Base-by-base conservation (phyloP, 345 rosid species). In the Eucalyptus regnans region DNA sequence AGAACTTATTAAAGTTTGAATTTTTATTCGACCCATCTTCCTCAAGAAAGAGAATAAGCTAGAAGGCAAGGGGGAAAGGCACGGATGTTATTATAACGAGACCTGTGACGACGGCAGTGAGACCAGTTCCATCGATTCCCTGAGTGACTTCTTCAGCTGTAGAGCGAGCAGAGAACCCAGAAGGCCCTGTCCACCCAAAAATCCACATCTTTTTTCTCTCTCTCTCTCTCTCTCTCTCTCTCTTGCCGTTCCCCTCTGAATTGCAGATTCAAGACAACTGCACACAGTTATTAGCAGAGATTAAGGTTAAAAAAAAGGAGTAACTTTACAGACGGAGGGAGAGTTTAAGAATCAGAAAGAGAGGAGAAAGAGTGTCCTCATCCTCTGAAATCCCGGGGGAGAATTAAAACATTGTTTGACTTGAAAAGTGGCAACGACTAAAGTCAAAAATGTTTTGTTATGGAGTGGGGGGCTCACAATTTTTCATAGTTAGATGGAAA, bases 91-190 rank as follows among this genome's bases (percentile, higher is more conserved):
- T 68, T 3, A 16, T 68, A 9, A n/a, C 29, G 58, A 37, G 56
- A 93, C 94, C 94, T 87, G 94, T 92, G 86, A 94, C 90, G 51
- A 93, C 84, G 87, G 95, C 94, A 85, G 95, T 94, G 89, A 93
- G 92, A 71, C 90, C 94, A 87, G 92, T 86, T n/a, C 91, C 93
- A 89, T 94, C 94, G 81, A 93, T 86, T 84, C 94, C 94, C 41
- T 88, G 88, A 22, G 95, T 94, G 51, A 93, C 94, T 86, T 93
- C 90, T 87, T 92, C 93, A 9, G 93, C 93, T 3, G 93, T 92
- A 50, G 93, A 92, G 48, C 88, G 23, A 7, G 92, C 91, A 18
- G 94, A 93, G 56, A 25, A 49, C 9, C 54, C 51, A 85, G 87
- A 85, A 85, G 51, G 51, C 58, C 86, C 33, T 49, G 17, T 49